Conservation (phyloP, 352 stramenopile genomes). For the Thalassiosira pacifica region DNA sequence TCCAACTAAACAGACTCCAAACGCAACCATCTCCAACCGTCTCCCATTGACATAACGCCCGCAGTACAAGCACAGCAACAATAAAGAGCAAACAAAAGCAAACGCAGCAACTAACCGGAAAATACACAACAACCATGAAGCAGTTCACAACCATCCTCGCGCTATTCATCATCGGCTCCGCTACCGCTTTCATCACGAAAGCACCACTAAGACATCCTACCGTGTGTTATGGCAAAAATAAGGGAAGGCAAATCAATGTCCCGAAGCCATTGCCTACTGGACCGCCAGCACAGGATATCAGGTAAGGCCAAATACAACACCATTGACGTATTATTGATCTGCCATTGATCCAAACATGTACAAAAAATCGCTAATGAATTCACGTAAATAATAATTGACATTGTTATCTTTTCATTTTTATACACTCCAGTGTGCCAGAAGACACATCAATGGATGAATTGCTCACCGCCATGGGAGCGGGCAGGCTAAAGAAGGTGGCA, state of each 20-base stretch:
- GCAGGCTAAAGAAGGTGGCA: conserved; percentile 46
- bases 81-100: too few relatives aligned
- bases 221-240: conserved; percentile 26
- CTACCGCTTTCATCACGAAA: conserved; percentile 10
- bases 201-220: not conserved
- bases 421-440: conserved; percentile 17
- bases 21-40: too few relatives aligned
- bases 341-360: too few relatives aligned
- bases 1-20: too few relatives aligned
- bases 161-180: not conserved
- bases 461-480: conserved; percentile 35
- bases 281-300: conserved; percentile 29
- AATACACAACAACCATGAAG: conserved; percentile 11
- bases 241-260: conserved; percentile 28
- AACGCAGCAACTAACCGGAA: not conserved
- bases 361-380: too few relatives aligned
- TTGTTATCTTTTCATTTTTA: not conserved
- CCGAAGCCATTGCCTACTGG: conserved; percentile 34
- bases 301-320: conserved; percentile 7
- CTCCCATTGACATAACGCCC: too few relatives aligned
- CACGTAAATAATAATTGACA: not conserved
- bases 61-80: too few relatives aligned
- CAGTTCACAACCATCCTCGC: not conserved
- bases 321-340: not conserved
- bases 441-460: conserved; percentile 41